These are phyloP conservation scores for Citeromyces hawaiiensis DNA, from an alignment of 1,139 yeast species.

Conservation along the genomic window DNA sequence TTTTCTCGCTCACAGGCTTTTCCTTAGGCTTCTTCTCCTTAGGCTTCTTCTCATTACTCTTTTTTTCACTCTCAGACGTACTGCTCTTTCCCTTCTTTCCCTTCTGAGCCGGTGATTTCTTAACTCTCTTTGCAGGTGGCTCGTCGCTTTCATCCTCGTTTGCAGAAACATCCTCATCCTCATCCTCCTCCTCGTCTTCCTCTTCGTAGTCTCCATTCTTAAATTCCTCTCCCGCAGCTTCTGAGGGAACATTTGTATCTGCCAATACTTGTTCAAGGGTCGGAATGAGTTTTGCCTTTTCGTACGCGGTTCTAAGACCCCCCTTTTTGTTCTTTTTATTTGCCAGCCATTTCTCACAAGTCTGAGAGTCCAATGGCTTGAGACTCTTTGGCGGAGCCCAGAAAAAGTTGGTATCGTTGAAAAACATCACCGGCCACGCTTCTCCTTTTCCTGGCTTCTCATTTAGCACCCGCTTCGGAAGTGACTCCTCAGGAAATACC, in stretches of 20 bases:
- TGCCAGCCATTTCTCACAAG: constrained; percentile 5
- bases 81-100: constrained; percentile 13
- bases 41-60: constrained; percentile 4
- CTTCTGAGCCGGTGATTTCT: constrained; percentile 16
- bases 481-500: constrained; percentile 17
- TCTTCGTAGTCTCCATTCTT: constrained; percentile 16
- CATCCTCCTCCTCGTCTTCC: constrained; percentile 18
- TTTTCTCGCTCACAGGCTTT: constrained; percentile 3
- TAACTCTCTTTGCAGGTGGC: constrained; percentile 11
- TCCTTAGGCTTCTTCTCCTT: neutral
- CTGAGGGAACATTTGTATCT: constrained; percentile 7
- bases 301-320: constrained; percentile 6
- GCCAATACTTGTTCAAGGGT: constrained; percentile 13
- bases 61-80: constrained; percentile 10
- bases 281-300: constrained; percentile 4
- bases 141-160: constrained; percentile 16
- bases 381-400: constrained; percentile 18
- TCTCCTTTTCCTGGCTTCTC: constrained; percentile 10
- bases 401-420: constrained; percentile 19
- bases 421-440: constrained; percentile 19
- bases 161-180: constrained; percentile 14
- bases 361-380: constrained; percentile 8
- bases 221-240: constrained; percentile 10
- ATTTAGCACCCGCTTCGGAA: constrained; percentile 15
- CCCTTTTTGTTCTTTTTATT: constrained; percentile 2